Evolutionary conservation across 2,329 filamentous ascomycete genomes (phyloP).

Genomic region (Cercospora sojina): DNA sequence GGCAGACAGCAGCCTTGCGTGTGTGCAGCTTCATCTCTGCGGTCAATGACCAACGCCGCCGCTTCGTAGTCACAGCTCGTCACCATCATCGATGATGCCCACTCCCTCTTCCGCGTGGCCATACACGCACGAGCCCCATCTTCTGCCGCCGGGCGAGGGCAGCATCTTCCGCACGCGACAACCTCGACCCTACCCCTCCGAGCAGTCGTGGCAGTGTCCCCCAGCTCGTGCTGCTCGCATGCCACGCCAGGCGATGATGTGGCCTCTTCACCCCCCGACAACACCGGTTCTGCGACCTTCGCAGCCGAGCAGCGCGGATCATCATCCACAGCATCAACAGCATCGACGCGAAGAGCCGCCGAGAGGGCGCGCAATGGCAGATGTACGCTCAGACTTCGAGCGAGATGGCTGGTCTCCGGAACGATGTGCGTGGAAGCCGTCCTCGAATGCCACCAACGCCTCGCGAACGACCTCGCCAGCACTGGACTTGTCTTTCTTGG

Average conservation of each 20-base stretch:
- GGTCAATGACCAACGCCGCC: neutral
- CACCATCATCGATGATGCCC: neutral
- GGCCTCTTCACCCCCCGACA: neutral
- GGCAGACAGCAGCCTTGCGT: neutral
- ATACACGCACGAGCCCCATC: neutral
- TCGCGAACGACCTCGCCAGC: neutral
- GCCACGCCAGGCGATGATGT: neutral
- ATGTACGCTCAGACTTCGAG: neutral
- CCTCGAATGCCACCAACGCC: neutral
- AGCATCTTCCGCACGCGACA: neutral
- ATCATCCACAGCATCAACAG: neutral
- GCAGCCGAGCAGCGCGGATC: neutral
- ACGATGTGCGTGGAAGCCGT: neutral
- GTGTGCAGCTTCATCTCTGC: neutral
- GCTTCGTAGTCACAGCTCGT: neutral
- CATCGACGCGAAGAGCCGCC: neutral
- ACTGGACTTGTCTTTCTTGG: conserved; percentile 26
- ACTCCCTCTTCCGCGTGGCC: neutral
- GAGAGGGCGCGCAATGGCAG: neutral
- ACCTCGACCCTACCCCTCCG: neutral
- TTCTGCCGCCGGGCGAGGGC: neutral
- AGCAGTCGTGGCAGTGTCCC: neutral
- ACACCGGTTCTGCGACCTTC: neutral
- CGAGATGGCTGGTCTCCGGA: conserved; percentile 11
- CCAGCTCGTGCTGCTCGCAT: neutral